These are phyloP conservation scores for Sanghuangporus baumii DNA, from an alignment of 1,284 basidiomycete genomes.

Conservation along the genomic window DNA sequence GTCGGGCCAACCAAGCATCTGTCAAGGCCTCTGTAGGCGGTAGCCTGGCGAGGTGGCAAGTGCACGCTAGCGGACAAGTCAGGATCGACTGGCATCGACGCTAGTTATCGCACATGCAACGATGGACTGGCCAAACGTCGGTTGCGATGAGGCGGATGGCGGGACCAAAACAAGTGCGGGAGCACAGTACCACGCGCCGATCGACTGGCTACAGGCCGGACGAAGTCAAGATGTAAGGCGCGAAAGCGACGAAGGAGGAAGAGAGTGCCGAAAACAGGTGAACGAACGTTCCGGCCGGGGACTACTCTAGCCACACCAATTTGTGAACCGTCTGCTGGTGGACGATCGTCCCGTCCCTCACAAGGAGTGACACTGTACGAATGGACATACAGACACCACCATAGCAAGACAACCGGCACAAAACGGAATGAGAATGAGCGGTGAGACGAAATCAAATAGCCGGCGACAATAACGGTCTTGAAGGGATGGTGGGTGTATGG, in stretches of 20 bases:
- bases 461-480: not conserved
- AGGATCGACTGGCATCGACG: constrained; percentile 1
- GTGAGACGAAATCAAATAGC: constrained; percentile 1
- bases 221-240: not conserved
- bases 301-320: constrained; percentile 16
- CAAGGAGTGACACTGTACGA: not conserved
- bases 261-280: constrained; percentile 5
- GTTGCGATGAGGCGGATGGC: not conserved
- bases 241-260: constrained; percentile 11
- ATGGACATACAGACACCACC: not conserved
- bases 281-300: constrained; percentile 1
- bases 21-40: not conserved
- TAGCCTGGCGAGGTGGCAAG: not conserved
- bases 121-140: constrained; percentile 10
- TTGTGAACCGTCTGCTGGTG: constrained; percentile 1
- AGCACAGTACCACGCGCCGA: constrained; percentile 1
- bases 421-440: not conserved
- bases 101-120: not conserved
- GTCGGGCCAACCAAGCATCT: not conserved
- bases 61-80: not conserved
- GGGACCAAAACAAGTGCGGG: constrained; percentile 1
- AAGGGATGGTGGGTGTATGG: not conserved
- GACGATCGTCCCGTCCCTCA: not conserved
- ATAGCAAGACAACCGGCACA: not conserved
- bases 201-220: constrained; percentile 5